Evolutionary conservation across 768 basidiomycete genomes (phyloP).

Genomic region (Pleurotus eryngii): DNA sequence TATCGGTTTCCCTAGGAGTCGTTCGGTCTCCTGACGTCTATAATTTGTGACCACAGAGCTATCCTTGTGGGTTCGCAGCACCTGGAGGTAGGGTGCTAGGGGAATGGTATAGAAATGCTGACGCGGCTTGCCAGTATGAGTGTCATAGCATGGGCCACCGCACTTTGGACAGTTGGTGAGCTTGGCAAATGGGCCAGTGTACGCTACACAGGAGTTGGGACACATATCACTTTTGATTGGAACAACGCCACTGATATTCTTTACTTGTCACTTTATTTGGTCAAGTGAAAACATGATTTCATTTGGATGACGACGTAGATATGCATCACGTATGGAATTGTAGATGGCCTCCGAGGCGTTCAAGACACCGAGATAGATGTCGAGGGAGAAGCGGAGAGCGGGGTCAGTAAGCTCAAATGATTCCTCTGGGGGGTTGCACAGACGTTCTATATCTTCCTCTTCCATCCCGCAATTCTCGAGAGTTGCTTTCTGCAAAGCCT

Average conservation of each 20-base stretch:
- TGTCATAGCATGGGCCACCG: constrained; percentile 19
- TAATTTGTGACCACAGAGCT: constrained; percentile 21
- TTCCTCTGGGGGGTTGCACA: no score
- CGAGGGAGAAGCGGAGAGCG: no score
- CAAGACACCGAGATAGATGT: no score
- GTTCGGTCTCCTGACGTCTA: constrained; percentile 11
- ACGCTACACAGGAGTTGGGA: constrained; percentile 32
- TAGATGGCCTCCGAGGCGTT: no score
- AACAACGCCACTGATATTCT: constrained; percentile 26
- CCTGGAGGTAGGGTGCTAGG: constrained; percentile 35
- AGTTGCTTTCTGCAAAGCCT: no score
- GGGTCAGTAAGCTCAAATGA: no score
- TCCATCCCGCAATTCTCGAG: no score
- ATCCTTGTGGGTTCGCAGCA: constrained; percentile 16
- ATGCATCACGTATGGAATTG: no score
- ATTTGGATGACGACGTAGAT: no score
- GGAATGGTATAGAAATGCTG: constrained; percentile 32
- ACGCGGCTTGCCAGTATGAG: constrained; percentile 14
- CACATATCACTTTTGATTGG: constrained; percentile 35
- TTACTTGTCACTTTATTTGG: constrained; percentile 13
- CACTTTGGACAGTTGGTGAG: constrained; percentile 26
- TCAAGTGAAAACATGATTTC: not conserved
- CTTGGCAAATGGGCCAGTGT: constrained; percentile 28
- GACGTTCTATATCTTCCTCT: no score
- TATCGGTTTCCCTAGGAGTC: constrained; percentile 1